These are phyloP conservation scores for Actinidia arguta DNA, from an alignment of 179 eudicot genomes.

Conservation along the genomic window DNA sequence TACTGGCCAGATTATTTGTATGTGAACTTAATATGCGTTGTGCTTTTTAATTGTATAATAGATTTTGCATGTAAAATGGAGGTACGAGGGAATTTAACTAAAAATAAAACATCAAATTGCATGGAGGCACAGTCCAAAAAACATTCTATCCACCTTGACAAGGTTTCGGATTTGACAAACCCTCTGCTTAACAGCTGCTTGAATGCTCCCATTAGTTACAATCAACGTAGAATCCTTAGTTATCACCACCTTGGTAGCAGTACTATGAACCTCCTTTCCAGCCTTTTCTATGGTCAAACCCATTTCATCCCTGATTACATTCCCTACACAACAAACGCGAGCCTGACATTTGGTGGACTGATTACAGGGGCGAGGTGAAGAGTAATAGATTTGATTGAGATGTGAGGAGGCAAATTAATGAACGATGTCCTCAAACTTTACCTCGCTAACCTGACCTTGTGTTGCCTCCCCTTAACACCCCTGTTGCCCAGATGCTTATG, in stretches of 20 bases:
- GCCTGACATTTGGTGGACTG: too few relatives aligned
- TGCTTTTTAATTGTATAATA: not conserved
- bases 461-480: too few relatives aligned
- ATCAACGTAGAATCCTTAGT: slow-evolving; percentile 68
- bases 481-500: too few relatives aligned
- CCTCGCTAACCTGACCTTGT: too few relatives aligned
- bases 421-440: too few relatives aligned
- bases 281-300: slow-evolving; percentile 65
- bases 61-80: not conserved
- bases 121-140: not conserved
- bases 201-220: slow-evolving; percentile 68
- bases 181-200: slow-evolving; percentile 49
- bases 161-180: slow-evolving; percentile 58
- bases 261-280: slow-evolving; percentile 51
- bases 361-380: too few relatives aligned
- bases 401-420: too few relatives aligned
- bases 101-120: not conserved
- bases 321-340: slow-evolving; percentile 44
- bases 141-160: slow-evolving; percentile 46
- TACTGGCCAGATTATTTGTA: not conserved
- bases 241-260: slow-evolving; percentile 59
- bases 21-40: not conserved
- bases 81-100: not conserved
- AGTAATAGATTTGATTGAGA: too few relatives aligned
- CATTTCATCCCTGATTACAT: slow-evolving; percentile 60